phyloP scores from a whole-genome alignment of 2,329 filamentous ascomycete genomes.

The Aspergillus quadrilineatus region DNA sequence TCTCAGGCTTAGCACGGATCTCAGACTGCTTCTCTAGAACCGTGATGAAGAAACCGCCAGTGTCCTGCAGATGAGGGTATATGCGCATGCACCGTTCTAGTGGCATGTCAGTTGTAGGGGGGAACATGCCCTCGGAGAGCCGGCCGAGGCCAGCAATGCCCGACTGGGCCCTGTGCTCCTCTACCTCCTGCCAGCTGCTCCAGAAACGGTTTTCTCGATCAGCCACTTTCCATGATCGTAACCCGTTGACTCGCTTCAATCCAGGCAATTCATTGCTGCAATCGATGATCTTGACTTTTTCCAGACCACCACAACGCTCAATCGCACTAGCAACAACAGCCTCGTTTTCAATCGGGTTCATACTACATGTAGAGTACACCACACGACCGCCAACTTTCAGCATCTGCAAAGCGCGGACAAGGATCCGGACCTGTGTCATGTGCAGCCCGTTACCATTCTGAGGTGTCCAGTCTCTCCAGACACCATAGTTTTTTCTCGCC shows the following conservation, averaged over 20 bases:
- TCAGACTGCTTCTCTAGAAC: constrained; percentile 90
- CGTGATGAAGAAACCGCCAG: constrained; percentile 95
- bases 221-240: constrained; percentile 86
- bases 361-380: constrained; percentile 97
- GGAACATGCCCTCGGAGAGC: constrained; percentile 81
- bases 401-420: constrained; percentile 91
- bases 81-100: constrained; percentile 89
- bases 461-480: constrained; percentile 95
- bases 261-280: constrained; percentile 74
- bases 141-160: constrained; percentile 65
- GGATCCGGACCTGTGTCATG: constrained; percentile 80
- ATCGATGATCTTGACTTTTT: constrained; percentile 81
- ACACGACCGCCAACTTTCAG: constrained; percentile 91
- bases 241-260: constrained; percentile 72
- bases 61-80: constrained; percentile 94
- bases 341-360: constrained; percentile 98
- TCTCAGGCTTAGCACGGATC: constrained; percentile 74
- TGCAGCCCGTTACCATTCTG: constrained; percentile 85
- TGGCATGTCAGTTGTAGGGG: constrained; percentile 65
- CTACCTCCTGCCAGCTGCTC: constrained; percentile 78
- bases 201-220: constrained; percentile 79
- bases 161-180: constrained; percentile 62
- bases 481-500: constrained; percentile 82
- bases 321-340: constrained; percentile 86
- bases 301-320: constrained; percentile 78